Base-by-base conservation (phyloP, 1,284 basidiomycete genomes). In the Porodaedalea pini region DNA sequence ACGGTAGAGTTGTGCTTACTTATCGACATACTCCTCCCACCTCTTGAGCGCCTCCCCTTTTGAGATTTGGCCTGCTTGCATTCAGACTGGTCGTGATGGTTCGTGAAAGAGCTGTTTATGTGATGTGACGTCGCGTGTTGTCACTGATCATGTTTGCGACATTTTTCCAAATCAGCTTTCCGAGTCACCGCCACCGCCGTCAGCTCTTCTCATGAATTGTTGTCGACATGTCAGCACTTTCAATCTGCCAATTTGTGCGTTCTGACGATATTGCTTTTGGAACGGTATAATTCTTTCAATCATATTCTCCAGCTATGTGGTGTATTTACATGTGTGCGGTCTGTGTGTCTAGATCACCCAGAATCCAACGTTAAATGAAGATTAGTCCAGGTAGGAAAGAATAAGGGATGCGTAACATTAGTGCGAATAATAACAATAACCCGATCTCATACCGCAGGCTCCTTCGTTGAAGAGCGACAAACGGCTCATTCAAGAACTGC, bases 1-100 rank as follows among this genome's bases (percentile, higher is more conserved):
- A 15, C 45, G 3, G 29, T 15, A 8, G 10, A 8, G 11, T n/a
- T 5, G 37, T 50, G 64, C 75, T 57, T 63, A 85, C 85, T 83
- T 86, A 64, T 86, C 82, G 56, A 86, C 66, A 55, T 69, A 71
- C 54, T 72, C 70, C 57, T 71, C 69, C 61, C 64, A 67, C 57
- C 66, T 66, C 39, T 62, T 59, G 15, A 61, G 51, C n/a, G 56
- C 50, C 27, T 61, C 59, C 4, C 43, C 51, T 36, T 51, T 57
- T 27, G 56, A 45, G 25, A 51, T 29, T 34, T 60, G 57, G 39
- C 29, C 15, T 15, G 37, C 10, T 37, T 47, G 53, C 58, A 40
- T 56, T 31, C 25, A 36, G 13, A 7, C 17, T 31, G 40, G 34
- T 36, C 27, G 50, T 52, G 40, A 34, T 51, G 47, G 47, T 41